These are phyloP conservation scores for Backusella sp. DNA, from an alignment of 192 early-diverging fungal species.

Conservation along the genomic window DNA sequence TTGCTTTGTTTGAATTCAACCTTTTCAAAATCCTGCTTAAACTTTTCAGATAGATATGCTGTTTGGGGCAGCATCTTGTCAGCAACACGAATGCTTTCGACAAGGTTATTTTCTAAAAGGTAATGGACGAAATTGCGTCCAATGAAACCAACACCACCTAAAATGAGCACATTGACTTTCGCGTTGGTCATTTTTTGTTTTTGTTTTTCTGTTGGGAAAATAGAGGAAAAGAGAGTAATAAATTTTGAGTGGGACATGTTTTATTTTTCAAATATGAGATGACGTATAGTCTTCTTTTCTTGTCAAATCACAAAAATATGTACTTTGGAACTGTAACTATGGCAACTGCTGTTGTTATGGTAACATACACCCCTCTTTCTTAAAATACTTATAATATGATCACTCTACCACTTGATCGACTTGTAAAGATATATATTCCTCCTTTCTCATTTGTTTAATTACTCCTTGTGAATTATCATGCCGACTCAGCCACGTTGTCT, in stretches of 20 bases:
- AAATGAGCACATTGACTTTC: slow-evolving; percentile 59
- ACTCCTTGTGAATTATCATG: background rate
- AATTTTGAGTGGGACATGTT: background rate
- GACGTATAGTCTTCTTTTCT: background rate
- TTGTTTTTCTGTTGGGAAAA: background rate
- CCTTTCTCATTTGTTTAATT: background rate
- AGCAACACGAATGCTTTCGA: slow-evolving; percentile 63
- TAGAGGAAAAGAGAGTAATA: background rate
- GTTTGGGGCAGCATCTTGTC: slow-evolving; percentile 86
- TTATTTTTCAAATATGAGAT: background rate
- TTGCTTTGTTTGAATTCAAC: slow-evolving; percentile 84
- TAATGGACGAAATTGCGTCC: slow-evolving; percentile 77
- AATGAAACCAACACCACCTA: slow-evolving; percentile 85
- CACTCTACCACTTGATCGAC: background rate
- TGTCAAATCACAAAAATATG: no score
- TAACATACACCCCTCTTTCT: no score
- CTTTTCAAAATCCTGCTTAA: slow-evolving; percentile 65
- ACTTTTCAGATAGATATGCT: slow-evolving; percentile 61
- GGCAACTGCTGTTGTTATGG: no score
- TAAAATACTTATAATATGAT: background rate
- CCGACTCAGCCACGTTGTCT: slow-evolving; percentile 1
- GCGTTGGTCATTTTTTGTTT: slow-evolving; percentile 23
- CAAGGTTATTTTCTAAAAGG: slow-evolving; percentile 66
- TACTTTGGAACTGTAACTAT: no score
- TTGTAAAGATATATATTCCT: background rate